Percentiles rank a stretch among this genome's conserved stretches.
These are phyloP conservation scores for Quercus glauca DNA, from an alignment of 306 rosid species.

Conservation along the genomic window DNA sequence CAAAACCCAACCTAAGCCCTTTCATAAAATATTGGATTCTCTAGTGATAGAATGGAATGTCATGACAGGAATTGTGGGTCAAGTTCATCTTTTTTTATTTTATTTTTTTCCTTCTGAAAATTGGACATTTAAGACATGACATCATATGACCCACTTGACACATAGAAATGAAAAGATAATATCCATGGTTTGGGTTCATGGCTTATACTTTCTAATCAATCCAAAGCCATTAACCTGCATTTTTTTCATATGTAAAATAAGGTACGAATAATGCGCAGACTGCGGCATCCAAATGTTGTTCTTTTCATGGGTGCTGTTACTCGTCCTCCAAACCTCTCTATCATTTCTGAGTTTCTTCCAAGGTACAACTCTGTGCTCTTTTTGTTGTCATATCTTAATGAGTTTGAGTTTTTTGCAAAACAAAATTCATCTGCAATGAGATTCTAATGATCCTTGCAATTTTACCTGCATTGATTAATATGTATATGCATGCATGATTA, in stretches of 20 bases:
- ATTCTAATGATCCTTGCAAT: conserved; percentile 16
- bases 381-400: not conserved
- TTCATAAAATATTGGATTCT: not conserved
- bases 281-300: conserved; percentile 97
- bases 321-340: conserved; percentile 95
- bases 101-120: not conserved
- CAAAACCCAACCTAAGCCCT: not conserved
- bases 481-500: not conserved
- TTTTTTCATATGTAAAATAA: conserved; percentile 35
- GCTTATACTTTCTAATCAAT: not conserved
- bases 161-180: not conserved
- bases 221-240: conserved; percentile 6
- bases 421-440: not conserved
- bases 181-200: not conserved
- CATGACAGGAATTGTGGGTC: not conserved
- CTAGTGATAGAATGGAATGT: not conserved
- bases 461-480: not conserved
- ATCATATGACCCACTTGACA: not conserved
- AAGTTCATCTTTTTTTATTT: not conserved
- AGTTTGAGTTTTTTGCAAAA: not conserved
- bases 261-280: conserved; percentile 96
- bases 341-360: conserved; percentile 93
- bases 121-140: not conserved
- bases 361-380: conserved; percentile 51
- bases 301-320: conserved; percentile 99